Base-by-base conservation (phyloP, 1,139 yeast genomes). In the Suhomyces choctaworum region DNA sequence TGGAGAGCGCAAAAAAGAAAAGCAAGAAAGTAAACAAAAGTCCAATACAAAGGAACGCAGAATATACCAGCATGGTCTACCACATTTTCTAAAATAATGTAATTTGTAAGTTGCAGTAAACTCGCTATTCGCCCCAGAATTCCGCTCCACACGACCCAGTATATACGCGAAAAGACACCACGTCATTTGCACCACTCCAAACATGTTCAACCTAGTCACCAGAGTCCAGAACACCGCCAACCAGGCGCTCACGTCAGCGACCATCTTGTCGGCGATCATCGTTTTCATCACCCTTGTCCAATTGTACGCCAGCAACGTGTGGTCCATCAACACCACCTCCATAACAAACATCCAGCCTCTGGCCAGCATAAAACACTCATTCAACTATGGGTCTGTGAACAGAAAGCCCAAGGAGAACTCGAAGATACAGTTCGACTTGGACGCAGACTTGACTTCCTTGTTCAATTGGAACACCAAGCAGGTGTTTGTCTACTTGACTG, bases 391-490 rank as follows among this genome's bases (percentile, higher is more conserved):
- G 1, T 80, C 95, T 2, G 62, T 64, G 3, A 73, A 74, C 42
- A 78, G 84, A 30, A 76, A 75, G 43, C 82, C 89, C 29, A 90
- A 87, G 63, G 97, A 92, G 52, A 89, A 89, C 56, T 74, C 84
- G 37, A 77, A 76, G 51, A 61, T 89, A 28, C 64, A 64, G 12
- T 89, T 90, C 54, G 96, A 88, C 56, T 65, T 92, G 39, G 78
- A 78, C 7, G 75, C 73, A 2, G 76, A 70, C 47, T 64, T 92
- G 48, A 58, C 84, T 1, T 80, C 89, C 1, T 69, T 92, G 38
- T 90, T 90, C 74, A 89, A 86, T 60, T 92, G 97, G 97, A 92
- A 92, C 62, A 92, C 98, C 9, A 92, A 92, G 55, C 98, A 92
- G 60, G 79, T 92, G 14, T 90, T 92, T 56, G 85, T 84, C 4